Conservation (phyloP, 2,329 filamentous ascomycete genomes). For the Hypoxylon sp. region DNA sequence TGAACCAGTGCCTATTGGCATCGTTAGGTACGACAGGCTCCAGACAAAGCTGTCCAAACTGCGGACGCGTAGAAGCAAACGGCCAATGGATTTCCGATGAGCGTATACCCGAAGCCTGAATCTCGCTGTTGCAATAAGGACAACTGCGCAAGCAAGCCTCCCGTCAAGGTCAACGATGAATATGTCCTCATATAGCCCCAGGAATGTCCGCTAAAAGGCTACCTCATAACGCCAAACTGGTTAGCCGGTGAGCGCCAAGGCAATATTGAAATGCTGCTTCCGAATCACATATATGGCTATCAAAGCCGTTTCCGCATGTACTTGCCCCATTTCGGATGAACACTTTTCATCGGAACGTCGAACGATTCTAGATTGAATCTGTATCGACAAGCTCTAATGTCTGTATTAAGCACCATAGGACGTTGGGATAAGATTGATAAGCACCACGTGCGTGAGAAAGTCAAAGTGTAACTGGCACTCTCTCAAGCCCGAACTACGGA, state of each 20-base stretch:
- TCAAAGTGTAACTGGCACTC: constrained; percentile 19
- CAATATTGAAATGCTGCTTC: constrained; percentile 25
- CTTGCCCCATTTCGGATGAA: constrained; percentile 35
- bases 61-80: constrained; percentile 22
- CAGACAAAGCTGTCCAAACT: constrained; percentile 24
- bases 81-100: constrained; percentile 21
- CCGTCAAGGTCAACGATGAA: constrained; percentile 20
- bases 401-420: constrained; percentile 36
- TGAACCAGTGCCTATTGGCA: constrained; percentile 18
- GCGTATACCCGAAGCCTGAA: constrained; percentile 27
- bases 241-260: constrained; percentile 30
- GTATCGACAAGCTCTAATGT: constrained; percentile 27
- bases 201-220: constrained; percentile 82
- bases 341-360: constrained; percentile 28
- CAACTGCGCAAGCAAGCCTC: constrained; percentile 22
- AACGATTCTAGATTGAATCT: constrained; percentile 31
- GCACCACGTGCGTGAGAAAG: constrained; percentile 41
- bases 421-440: constrained; percentile 45
- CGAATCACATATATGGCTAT: constrained; percentile 34
- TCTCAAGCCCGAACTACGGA: constrained; percentile 36
- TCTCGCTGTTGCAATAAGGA: constrained; percentile 25
- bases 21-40: constrained; percentile 21
- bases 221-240: constrained; percentile 33
- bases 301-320: constrained; percentile 34
- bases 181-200: constrained; percentile 79